Base-by-base conservation (phyloP, 1,284 basidiomycete genomes). In the Marasmius fiardii region DNA sequence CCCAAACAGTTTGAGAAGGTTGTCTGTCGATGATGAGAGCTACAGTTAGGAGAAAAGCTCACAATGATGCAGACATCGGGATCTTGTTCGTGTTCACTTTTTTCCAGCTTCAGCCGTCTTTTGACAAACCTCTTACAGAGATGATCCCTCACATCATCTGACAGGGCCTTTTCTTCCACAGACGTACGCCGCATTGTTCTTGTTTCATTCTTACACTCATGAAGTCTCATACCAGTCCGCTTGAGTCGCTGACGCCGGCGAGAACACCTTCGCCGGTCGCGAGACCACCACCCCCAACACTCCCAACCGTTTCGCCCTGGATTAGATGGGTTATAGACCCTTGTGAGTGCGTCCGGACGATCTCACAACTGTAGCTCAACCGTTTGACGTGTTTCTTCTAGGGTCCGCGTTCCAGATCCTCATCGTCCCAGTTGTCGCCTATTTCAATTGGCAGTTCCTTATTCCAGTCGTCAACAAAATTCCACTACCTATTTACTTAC, bases 311-410 rank as follows among this genome's bases (percentile, higher is more conserved):
- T 45, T 63, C 65, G 41, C 65, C 70, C 28, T 70, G 67, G 66
- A 60, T 75, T 43, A 69, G 83, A 61, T 95, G 93, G 93, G 86
- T 88, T 60, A 72, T 90, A 28, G 76, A 88, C 33, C 92, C 92
- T 31, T 69, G 92, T 90, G 61, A 53, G 81, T 41, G 10, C 28
- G 10, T 31, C 10, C 39, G 7, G n/a, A 16, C 39, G 20, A 18
- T 16, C 4, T 41, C 20, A 7, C 11, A 41, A 11, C 7, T 7
- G 20, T 44, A 11, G 11, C 16, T n/a, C n/a, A 10, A 21, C 18
- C 47, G 20, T n/a, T 20, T n/a, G 23, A 33, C 45, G 1, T 24
- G 53, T 43, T n/a, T 14, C 20, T 37, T 7, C 18, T 28, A 92
- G 90, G 71, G 0, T 83, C 85, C 4, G 82, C 92, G 4, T 74